These are phyloP conservation scores for Bassia scoparia DNA, from an alignment of 148 eudicot genomes.

Conservation along the genomic window DNA sequence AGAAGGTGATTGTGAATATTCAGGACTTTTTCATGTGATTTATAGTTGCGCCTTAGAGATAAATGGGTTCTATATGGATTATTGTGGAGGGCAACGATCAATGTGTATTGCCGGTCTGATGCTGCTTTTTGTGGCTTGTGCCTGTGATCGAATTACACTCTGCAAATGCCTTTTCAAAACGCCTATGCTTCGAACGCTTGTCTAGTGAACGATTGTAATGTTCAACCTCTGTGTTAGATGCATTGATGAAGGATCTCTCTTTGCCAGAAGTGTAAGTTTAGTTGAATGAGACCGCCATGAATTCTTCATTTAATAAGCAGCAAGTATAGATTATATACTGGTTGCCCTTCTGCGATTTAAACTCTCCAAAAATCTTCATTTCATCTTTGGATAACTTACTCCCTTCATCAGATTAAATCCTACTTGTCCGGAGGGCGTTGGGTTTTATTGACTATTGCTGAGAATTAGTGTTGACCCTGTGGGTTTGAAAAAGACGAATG, in stretches of 20 bases:
- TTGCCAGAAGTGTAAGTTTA: conserved; percentile 75
- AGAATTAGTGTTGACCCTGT: conserved; percentile 25
- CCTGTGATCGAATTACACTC: conserved; percentile 96
- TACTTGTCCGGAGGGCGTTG: conserved; percentile 60
- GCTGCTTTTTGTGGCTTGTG: conserved; percentile 79
- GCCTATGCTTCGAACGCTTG: conserved; percentile 85
- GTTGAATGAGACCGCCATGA: conserved; percentile 39
- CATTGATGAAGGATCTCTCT: conserved; percentile 71
- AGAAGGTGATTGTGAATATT: neutral
- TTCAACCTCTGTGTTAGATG: conserved; percentile 65
- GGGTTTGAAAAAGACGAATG: conserved; percentile 27
- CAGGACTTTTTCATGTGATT: neutral
- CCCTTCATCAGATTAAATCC: conserved; percentile 40
- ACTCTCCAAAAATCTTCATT: conserved; percentile 69
- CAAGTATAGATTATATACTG: conserved; percentile 64
- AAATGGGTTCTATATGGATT: conserved; percentile 81
- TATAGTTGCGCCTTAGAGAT: conserved; percentile 4
- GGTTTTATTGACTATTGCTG: conserved; percentile 56
- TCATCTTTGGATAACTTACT: conserved; percentile 43
- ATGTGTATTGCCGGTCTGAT: conserved; percentile 91
- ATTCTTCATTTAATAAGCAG: conserved; percentile 51
- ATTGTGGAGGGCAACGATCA: conserved; percentile 71
- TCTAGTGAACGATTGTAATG: conserved; percentile 79
- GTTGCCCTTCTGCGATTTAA: conserved; percentile 86
- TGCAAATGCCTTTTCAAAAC: conserved; percentile 85